These are phyloP conservation scores for Penicillium desertorum DNA, from an alignment of 495 filamentous ascomycete species.

Conservation along the genomic window DNA sequence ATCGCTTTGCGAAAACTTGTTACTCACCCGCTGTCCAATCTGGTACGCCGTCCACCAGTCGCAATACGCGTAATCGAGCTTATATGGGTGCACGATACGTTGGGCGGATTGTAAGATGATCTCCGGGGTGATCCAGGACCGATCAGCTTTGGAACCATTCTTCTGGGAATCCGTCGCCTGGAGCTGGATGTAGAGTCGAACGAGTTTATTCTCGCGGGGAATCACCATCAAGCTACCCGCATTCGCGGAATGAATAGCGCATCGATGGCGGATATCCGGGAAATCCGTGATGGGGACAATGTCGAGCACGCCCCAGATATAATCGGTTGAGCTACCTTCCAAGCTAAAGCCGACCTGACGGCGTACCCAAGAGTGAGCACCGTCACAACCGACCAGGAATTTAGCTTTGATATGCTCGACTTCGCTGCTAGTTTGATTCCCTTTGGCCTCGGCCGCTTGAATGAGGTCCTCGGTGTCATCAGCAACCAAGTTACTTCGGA, in stretches of 20 bases:
- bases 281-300: slow-evolving; percentile 63
- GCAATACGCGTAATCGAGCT: slow-evolving; percentile 56
- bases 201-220: slow-evolving; percentile 63
- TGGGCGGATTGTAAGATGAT: slow-evolving; percentile 59
- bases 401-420: slow-evolving; percentile 52
- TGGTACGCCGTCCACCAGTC: slow-evolving; percentile 62
- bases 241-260: slow-evolving; percentile 59
- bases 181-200: slow-evolving; percentile 68
- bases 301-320: slow-evolving; percentile 62
- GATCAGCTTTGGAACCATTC: slow-evolving; percentile 35
- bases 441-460: slow-evolving; percentile 27
- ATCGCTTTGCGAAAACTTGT: slow-evolving; percentile 56
- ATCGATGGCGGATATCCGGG: slow-evolving; percentile 63
- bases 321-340: slow-evolving; percentile 59
- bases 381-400: slow-evolving; percentile 65
- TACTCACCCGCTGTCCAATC: slow-evolving; percentile 66
- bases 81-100: slow-evolving; percentile 61
- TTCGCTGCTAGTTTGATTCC: slow-evolving; percentile 20
- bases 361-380: slow-evolving; percentile 60
- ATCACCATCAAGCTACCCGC: slow-evolving; percentile 65
- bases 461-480: slow-evolving; percentile 61
- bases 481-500: slow-evolving; percentile 52
- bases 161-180: slow-evolving; percentile 41
- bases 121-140: slow-evolving; percentile 57
- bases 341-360: slow-evolving; percentile 51